Evolutionary conservation across 2,329 filamentous ascomycete genomes (phyloP), one percentile per base, ranked within the genome.

Genomic region (Penicillium corylophilum): DNA sequence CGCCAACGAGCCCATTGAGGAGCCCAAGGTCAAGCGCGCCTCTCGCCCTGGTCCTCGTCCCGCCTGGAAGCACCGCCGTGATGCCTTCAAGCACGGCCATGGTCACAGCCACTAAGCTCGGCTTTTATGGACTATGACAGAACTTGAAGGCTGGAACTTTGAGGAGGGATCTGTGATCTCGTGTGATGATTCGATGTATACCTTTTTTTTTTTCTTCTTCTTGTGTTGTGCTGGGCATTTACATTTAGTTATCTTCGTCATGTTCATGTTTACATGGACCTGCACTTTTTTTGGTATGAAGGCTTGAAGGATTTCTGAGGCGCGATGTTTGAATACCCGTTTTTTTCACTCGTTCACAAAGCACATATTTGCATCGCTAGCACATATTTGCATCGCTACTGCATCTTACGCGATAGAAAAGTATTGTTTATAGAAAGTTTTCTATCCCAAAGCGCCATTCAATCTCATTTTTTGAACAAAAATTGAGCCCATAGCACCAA

Each of bases 41-140:
- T 9, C 48, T 35, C 46, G 53, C 16, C 36, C 47, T n/a, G 31
- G n/a, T 2, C 49, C 56, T 7, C 51, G 53, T 15, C 42, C 50
- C 10, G 42, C 47, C 20, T 39, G 44, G 45, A 60, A 48, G 42
- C 46, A 57, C 40, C 59, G 58, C 31, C 56, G 53, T 13, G 35
- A 44, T 2, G 45, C 47, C 20, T 41, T 55, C 29, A 50, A 53
- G 45, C 53, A 57, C 36, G 54, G 44, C 7, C 54, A 55, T 4
- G 13, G 23, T 7, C 39, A 41, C 23, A 22, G 39, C 9, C 15
- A 24, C 18, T 41, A 41, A 16, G 22, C 35, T n/a, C 38, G 51
- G 33, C 44, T 42, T 36, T 40, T 22, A 42, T 16, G 24, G 12
- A 49, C 33, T 39, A 18, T 22, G 31, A 38, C 39, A 35, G 26